A percentile compares a stretch with the other conserved stretches of the same genome.
These are phyloP conservation scores for Fennellomyces sp. DNA, from an alignment of 371 early-diverging fungal genomes.

Conservation along the genomic window DNA sequence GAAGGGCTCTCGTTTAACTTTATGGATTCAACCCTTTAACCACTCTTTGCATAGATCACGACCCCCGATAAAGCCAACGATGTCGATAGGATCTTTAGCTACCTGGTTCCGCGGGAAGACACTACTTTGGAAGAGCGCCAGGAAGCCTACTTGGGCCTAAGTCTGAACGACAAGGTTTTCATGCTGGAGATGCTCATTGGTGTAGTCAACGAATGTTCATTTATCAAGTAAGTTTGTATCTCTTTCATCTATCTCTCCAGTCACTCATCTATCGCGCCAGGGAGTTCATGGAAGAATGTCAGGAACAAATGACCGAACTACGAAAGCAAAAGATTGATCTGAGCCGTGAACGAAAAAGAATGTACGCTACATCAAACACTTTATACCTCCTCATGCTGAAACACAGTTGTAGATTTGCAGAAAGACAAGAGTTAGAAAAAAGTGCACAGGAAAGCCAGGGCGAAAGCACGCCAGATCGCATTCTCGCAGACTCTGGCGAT, in stretches of 20 bases:
- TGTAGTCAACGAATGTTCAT: conserved; percentile 47
- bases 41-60: conserved; percentile 35
- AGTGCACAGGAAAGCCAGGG: conserved; percentile 18
- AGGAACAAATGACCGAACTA: conserved; percentile 54
- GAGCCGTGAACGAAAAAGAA: conserved; percentile 61
- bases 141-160: conserved; percentile 41
- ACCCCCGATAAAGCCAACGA: conserved; percentile 46
- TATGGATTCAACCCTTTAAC: neutral
- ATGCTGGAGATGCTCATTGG: conserved; percentile 54
- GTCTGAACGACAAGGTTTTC: conserved; percentile 49
- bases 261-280: conserved; percentile 33
- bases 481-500: conserved; percentile 8
- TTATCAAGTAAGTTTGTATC: conserved; percentile 36
- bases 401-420: conserved; percentile 25
- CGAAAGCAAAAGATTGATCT: conserved; percentile 69
- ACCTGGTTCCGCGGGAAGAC: conserved; percentile 42
- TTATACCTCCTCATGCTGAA: neutral
- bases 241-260: too few species aligned
- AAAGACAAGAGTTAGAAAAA: conserved; percentile 39
- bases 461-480: conserved; percentile 17
- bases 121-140: conserved; percentile 51
- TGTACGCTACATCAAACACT: conserved; percentile 20
- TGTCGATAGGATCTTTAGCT: conserved; percentile 52
- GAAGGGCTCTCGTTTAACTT: neutral
- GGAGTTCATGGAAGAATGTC: conserved; percentile 65